Base-by-base conservation (phyloP, 805 yeast genomes). In the Blastobotrys terrestris region DNA sequence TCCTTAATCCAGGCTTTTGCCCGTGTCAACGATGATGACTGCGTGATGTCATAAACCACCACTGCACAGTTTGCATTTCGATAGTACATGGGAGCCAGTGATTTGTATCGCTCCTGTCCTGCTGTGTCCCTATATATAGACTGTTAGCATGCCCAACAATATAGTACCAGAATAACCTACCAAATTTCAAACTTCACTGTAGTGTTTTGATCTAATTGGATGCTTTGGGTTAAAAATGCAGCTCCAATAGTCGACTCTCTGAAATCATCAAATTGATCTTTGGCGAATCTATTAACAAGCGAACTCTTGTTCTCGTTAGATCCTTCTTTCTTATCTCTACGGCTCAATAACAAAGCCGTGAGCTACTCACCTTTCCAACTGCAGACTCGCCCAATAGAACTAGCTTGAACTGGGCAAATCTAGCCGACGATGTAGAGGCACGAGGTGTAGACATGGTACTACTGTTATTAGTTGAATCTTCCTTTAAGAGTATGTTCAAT, bases 161-260 rank as follows among this genome's bases (percentile, higher is more conserved):
- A 31, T 46, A 8, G 3, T 18, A 13, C 15, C 46, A 2, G 21
- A 18, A 18, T 14, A 8, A 42, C 64, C 11, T 60, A 63, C 77
- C 80, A 77, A 39, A 77, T 77, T 57, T 77, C 80, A 50, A 68
- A 83, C 66, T 65, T 72, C 54, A 68, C 76, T 40, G 70, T 71
- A 39, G 77, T 69, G 56, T 72, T 65, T 14, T 67, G 59, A 50
- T 73, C 78, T 5, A 80, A 58, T 8, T 73, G 73, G 11, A 86
- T 74, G 8, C 85, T 82, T 66, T 90, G 95, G 15, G 97, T 88
- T 41, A 94, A 77, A 68, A 92, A 94, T 0, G 98, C 99, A 2
- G 99, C 99, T n/a, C 99, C 99, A 52, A 94, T 94, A 1, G 99
- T 94, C 44, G 95, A 87, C 60, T 95, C 88, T 54, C 92, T 79